Base-by-base conservation (phyloP, 2,329 filamentous ascomycete species). In the Sporothrix luriei region DNA sequence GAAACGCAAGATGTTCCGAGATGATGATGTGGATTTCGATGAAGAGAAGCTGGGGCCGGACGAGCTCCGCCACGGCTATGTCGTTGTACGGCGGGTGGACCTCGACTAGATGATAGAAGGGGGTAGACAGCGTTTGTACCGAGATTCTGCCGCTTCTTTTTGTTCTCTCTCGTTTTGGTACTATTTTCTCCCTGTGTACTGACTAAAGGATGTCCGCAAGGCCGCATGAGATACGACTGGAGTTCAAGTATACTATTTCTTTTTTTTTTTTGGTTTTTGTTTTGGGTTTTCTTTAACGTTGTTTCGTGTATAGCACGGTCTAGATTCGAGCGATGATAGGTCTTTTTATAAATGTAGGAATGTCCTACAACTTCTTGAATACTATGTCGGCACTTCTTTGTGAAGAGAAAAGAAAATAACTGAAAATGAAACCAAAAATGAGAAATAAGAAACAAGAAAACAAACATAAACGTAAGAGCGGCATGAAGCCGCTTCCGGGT, bases 21-120 rank as follows among this genome's bases (percentile, higher is more conserved):
- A 80, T 69, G 81, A 83, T 72, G 79, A 84, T 11, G 76, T 78
- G 21, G 73, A 75, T 11, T 83, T 82, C 46, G 84, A 84, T 19
- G 85, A 87, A 76, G 85, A 88, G 75, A 75, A 74, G 1, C 84
- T 83, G 0, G 80, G 83, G 55, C 81, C 83, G 10, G 77, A 76
- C 2, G 76, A 80, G 2, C 77, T 88, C 43, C 82, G 80, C 68
- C 80, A 82, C 71, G 85, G 85, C 0, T 87, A 87, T 64, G 81
- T 87, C 21, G 79, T 87, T 2, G 84, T 88, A 3, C 78, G 85
- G 40, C 80, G 81, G 75, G 81, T 78, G 72, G 84, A 88, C 71
- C 73, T 87, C 72, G 81, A 86, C 64, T 87, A 49, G n/a, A 61
- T n/a, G n/a, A n/a, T 5, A 26, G 29, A 29, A 48, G 13, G 38